Evolutionary conservation across 495 filamentous ascomycete species (phyloP).

Genomic region (Penicillium odoratum): DNA sequence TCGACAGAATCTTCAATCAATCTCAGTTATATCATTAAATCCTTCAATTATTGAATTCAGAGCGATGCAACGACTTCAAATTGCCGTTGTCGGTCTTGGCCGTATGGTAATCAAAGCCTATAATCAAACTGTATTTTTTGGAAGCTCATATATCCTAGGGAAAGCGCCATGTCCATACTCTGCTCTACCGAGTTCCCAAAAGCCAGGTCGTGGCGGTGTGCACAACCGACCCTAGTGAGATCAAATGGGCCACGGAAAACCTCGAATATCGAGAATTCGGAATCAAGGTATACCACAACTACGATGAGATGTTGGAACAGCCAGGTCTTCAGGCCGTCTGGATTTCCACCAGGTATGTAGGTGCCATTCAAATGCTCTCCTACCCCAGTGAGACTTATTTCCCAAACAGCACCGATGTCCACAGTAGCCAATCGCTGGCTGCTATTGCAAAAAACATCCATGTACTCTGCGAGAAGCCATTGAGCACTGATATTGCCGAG

Average conservation of each 20-base stretch:
- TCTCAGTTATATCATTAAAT: background rate
- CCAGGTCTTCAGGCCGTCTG: constrained; percentile 46
- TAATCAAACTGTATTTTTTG: constrained; percentile 40
- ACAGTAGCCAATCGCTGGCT: constrained; percentile 48
- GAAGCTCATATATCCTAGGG: constrained; percentile 29
- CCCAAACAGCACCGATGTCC: constrained; percentile 31
- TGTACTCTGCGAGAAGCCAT: constrained; percentile 53
- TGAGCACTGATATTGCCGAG: constrained; percentile 41
- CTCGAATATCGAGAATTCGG: constrained; percentile 29
- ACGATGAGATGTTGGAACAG: constrained; percentile 50
- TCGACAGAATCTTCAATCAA: background rate
- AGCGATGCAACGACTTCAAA: background rate
- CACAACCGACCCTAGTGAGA: constrained; percentile 32
- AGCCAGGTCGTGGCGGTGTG: background rate
- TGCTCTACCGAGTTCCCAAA: constrained; percentile 9
- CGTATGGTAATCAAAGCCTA: constrained; percentile 49
- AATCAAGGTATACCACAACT: constrained; percentile 41
- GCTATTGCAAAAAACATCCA: constrained; percentile 49
- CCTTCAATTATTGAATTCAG: background rate
- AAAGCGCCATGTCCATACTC: constrained; percentile 45
- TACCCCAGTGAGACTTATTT: constrained; percentile 27
- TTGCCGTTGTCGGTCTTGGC: constrained; percentile 49
- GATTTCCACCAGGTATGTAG: background rate
- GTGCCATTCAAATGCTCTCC: constrained; percentile 28
- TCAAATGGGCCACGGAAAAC: constrained; percentile 41